These are phyloP conservation scores for Wickerhamiella domercqiae DNA, from an alignment of 805 yeast genomes.

Conservation along the genomic window DNA sequence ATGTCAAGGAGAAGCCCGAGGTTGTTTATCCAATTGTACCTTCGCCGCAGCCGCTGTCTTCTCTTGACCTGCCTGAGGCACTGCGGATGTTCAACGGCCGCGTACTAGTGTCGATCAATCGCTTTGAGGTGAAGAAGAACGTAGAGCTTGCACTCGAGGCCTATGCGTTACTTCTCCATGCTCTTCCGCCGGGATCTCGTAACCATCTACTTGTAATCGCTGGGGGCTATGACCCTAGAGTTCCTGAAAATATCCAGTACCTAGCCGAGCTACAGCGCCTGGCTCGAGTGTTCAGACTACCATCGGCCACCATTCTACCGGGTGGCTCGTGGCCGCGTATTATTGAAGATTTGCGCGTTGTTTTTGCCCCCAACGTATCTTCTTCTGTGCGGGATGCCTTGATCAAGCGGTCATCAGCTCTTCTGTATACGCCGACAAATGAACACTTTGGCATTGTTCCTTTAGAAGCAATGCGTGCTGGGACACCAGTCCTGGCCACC, in stretches of 20 bases:
- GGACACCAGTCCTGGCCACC: conserved; percentile 73
- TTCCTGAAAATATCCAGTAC: conserved; percentile 60
- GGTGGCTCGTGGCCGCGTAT: no score
- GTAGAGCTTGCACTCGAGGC: conserved; percentile 63
- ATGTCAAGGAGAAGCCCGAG: conserved; percentile 26
- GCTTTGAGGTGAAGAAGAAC: conserved; percentile 80
- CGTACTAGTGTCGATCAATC: conserved; percentile 56
- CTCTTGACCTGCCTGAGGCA: not conserved
- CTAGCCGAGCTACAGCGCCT: conserved; percentile 42
- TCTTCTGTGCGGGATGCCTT: conserved; percentile 48
- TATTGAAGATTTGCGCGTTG: conserved; percentile 30
- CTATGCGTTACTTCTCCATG: conserved; percentile 32
- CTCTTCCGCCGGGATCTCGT: conserved; percentile 22
- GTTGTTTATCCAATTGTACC: conserved; percentile 75
- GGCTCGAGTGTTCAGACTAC: conserved; percentile 32
- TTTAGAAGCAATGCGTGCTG: conserved; percentile 76
- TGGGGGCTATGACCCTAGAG: conserved; percentile 80
- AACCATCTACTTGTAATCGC: conserved; percentile 45
- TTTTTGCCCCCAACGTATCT: conserved; percentile 72
- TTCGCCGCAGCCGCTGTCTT: conserved; percentile 17
- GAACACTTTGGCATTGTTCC: conserved; percentile 99
- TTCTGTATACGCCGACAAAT: conserved; percentile 75
- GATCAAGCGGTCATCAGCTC: conserved; percentile 38
- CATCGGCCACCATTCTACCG: conserved; percentile 29
- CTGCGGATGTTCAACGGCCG: conserved; percentile 3